Base-by-base conservation (phyloP, 768 basidiomycete genomes). In the Antrodiella citrinella region DNA sequence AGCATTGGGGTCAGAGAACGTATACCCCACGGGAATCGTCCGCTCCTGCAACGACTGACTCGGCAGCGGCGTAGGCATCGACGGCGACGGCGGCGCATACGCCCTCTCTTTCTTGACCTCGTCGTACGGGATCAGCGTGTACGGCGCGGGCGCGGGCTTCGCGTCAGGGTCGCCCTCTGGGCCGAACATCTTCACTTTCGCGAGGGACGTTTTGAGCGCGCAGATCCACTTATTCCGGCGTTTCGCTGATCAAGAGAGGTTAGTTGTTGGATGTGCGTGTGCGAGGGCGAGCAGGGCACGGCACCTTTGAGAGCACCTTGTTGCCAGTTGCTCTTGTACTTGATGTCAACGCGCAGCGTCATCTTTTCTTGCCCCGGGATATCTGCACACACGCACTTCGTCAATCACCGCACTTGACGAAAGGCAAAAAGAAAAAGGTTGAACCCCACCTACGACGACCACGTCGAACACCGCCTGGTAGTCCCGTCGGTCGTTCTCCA, bases 161-260 rank as follows among this genome's bases (percentile, higher is more conserved):
- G 73, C 69, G 54, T 71, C 63, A 1, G 84, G 83, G 62, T 83
- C 62, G 20, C 85, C 80, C 25, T 55, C 63, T 7, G 83, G 81
- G 4, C 84, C 84, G 57, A 73, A 91, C 52, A 96, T 84, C 55
- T 80, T 73, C 45, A 82, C 65, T 52, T 90, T 84, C 22, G 74
- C 77, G 52, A 90, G 69, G 44, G 79, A 74, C 42, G 75, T 62
- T 67, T 93, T 94, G 49, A 96, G 72, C 13, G 86, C 85, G 65
- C 90, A 93, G 40, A 93, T 77, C 91, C 91, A 94, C 67, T 91
- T 94, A 72, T 93, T 93, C 26, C 89, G 78, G 49, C 91, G 77
- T 66, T 84, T 82, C 1, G 83, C 83, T 82, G 60, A 9, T 5
- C 18, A 3, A 2, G 25, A 20, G 21, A 25, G 12, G 40, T 22